Percentiles rank a stretch among this genome's conserved stretches.
phyloP scores from a whole-genome alignment of 2,329 filamentous ascomycete species.

The Aphanoascus verrucosus region DNA sequence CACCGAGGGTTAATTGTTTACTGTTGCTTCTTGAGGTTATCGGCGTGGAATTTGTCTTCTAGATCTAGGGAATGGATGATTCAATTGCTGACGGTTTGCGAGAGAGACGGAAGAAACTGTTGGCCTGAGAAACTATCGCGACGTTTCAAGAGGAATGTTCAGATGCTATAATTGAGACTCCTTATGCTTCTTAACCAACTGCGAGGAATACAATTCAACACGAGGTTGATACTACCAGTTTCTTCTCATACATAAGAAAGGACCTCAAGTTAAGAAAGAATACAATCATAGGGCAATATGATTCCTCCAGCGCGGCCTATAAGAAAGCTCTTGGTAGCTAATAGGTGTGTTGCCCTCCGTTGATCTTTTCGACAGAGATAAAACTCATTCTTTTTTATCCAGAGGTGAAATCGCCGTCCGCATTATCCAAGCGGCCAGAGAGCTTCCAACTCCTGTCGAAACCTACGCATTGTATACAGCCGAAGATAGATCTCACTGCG shows the following conservation, averaged over 20 bases:
- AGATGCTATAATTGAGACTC: no score
- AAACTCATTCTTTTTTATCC: conserved; percentile 8
- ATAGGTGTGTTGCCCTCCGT: conserved; percentile 34
- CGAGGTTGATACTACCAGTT: not conserved
- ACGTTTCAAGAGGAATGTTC: no score
- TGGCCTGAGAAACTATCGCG: no score
- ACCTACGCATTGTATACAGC: conserved; percentile 47
- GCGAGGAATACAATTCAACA: not conserved
- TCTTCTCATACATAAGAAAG: not conserved
- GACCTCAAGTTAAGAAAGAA: not conserved
- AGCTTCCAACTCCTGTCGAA: conserved; percentile 41
- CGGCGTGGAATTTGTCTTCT: no score
- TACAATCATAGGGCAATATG: conserved; percentile 13
- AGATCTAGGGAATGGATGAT: no score
- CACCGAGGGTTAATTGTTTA: no score
- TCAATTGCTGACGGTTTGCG: no score
- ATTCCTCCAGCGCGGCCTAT: conserved; percentile 30
- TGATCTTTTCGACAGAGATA: not conserved
- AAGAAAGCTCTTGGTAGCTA: conserved; percentile 44
- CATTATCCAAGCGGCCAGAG: conserved; percentile 49
- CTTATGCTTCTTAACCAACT: no score
- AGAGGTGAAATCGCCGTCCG: conserved; percentile 56
- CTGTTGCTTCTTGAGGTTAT: no score
- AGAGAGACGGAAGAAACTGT: no score
- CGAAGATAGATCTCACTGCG: conserved; percentile 46